Conservation (phyloP, 441 rosid genomes). For the Adansonia rubrostipa region DNA sequence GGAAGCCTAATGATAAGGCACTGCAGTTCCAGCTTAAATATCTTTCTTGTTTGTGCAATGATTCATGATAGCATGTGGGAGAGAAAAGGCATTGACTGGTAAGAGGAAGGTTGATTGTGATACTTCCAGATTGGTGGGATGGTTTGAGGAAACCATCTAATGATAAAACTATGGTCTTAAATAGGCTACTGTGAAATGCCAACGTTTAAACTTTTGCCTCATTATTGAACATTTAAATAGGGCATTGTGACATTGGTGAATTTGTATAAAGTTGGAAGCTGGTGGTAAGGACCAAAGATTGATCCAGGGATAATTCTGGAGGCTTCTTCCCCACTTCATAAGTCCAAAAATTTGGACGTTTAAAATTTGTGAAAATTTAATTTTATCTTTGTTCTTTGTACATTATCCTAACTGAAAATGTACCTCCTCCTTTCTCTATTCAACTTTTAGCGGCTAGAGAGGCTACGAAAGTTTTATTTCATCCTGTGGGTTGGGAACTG, state of each 20-base stretch:
- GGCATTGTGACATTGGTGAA: neutral
- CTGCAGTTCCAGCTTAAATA: neutral
- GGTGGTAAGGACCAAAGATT: slow-evolving; percentile 14
- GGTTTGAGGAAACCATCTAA: neutral
- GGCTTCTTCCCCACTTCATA: neutral
- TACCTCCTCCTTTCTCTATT: neutral
- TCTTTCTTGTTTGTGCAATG: neutral
- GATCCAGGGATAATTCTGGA: neutral
- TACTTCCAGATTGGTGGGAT: neutral
- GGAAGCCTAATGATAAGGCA: neutral
- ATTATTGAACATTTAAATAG: slow-evolving; percentile 11
- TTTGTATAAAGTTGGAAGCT: neutral
- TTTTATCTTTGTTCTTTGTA: neutral
- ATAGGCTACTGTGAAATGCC: neutral
- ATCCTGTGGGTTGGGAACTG: neutral
- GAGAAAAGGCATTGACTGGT: neutral
- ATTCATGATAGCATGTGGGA: neutral
- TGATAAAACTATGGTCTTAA: neutral
- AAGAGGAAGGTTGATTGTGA: neutral
- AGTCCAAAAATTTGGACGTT: neutral
- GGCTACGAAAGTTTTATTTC: neutral
- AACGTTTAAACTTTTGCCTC: neutral
- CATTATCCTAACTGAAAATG: slow-evolving; percentile 2
- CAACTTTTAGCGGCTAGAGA: neutral
- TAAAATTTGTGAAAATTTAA: neutral